Conservation (phyloP, 768 basidiomycete genomes). For the Coprinellus aureogranulatus region DNA sequence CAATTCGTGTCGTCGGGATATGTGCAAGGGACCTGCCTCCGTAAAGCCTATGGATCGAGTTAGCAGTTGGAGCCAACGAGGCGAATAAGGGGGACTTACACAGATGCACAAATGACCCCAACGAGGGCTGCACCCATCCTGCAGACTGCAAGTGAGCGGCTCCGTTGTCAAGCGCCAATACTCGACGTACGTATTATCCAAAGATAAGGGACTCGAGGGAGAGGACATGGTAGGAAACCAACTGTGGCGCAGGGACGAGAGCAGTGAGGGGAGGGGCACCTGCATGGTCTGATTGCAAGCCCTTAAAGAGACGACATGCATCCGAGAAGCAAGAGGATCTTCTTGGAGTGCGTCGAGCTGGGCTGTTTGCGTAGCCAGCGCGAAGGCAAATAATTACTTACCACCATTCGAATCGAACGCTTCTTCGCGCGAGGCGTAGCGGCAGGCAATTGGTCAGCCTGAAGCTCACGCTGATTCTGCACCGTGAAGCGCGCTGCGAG, state of each 20-base stretch:
- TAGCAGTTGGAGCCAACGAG: no score
- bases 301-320: slow-evolving; percentile 20
- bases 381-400: slow-evolving; percentile 10
- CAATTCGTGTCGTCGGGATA: background rate
- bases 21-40: slow-evolving; percentile 39
- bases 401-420: slow-evolving; percentile 9
- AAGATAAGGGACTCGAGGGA: slow-evolving; percentile 13
- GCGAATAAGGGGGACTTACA: slow-evolving; percentile 29
- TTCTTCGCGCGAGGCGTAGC: slow-evolving; percentile 10
- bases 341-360: slow-evolving; percentile 4
- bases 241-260: slow-evolving; percentile 6
- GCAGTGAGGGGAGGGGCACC: slow-evolving; percentile 16
- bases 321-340: slow-evolving; percentile 17
- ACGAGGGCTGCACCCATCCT: slow-evolving; percentile 54
- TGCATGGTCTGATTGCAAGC: slow-evolving; percentile 15
- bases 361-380: slow-evolving; percentile 4
- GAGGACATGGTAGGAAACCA: slow-evolving; percentile 17
- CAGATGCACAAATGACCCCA: slow-evolving; percentile 46
- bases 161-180: background rate
- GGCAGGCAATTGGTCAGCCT: slow-evolving; percentile 4
- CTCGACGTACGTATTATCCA: slow-evolving; percentile 37
- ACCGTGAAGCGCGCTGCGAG: background rate
- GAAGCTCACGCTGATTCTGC: background rate
- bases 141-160: slow-evolving; percentile 2
- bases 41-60: no score